Base-by-base conservation (phyloP, 352 stramenopile species). In the Globisporangium mamillatum region DNA sequence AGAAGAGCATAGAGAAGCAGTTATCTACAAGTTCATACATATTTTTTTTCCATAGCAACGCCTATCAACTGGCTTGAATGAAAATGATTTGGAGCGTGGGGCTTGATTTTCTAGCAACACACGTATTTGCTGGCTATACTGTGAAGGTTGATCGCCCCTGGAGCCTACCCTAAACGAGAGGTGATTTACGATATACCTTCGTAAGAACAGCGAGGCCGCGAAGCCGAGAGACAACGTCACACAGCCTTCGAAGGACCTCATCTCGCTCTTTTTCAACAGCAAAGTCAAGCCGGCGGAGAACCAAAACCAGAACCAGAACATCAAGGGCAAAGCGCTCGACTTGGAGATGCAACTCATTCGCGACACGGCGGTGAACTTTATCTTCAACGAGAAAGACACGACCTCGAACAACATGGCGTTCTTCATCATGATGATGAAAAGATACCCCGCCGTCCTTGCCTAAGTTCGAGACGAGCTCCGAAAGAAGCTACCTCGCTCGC, bases 341-440 rank as follows among this genome's bases (percentile, higher is more conserved):
- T 60, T 34, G 18, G 50, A 67, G 50, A 52, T 29, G 32, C 50
- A 60, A 1, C n/a, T 60, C 10, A 36, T 68, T 3, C 81, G 86
- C 29, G 82, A 95, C 71, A 88, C 94, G 64, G 78, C 86, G 10
- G 67, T 94, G 29, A 93, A 86, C 64, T 93, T 95, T 62, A 81
- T 97, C 60, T 77, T 89, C 8, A 87, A 81, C 1, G 84, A 87
- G 12, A 81, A 88, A 4, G 88, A 93, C 61, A 94, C 89, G 9
- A 92, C 86, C 16, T 82, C 88, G 4, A 79, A 78, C 46, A 85
- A 72, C 20, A 70, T 97, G 41, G 70, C 75, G 24, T 97, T 85
- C 81, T 85, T 92, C 53, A 58, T 96, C 25, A 72, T 93, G 52
- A 87, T 92, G 76, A 85, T 97, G 69, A 88, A 86, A 38, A 79